Percentiles rank a stretch among this genome's conserved stretches.
phyloP scores from a whole-genome alignment of 2,329 filamentous ascomycete genomes.

The Elsinoe batatas region DNA sequence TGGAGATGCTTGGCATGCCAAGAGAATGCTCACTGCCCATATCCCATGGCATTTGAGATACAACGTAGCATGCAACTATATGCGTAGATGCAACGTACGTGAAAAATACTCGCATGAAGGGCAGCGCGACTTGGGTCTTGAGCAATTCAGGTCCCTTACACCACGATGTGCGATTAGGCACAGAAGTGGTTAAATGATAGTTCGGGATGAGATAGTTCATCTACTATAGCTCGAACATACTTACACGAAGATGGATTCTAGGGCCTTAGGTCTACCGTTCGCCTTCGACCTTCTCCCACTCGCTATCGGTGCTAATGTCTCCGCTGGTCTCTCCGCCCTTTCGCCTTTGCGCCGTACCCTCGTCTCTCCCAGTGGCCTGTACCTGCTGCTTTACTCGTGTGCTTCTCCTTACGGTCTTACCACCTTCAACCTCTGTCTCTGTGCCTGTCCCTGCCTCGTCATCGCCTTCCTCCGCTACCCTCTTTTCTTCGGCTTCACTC shows the following conservation, averaged over 20 bases:
- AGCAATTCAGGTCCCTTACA: not conserved
- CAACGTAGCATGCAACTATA: too few relatives aligned
- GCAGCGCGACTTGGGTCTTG: too few relatives aligned
- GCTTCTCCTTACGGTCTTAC: constrained; percentile 15
- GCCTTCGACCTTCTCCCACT: constrained; percentile 93
- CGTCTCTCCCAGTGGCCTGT: not conserved
- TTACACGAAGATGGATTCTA: not conserved
- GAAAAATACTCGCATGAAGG: too few relatives aligned
- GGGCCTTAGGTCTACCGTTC: constrained; percentile 27
- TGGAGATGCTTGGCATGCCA: constrained; percentile 9
- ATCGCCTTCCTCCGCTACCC: constrained; percentile 23
- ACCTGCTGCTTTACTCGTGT: constrained; percentile 7
- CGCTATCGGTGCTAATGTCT: constrained; percentile 66
- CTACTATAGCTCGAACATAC: not conserved
- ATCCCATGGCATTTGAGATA: too few relatives aligned
- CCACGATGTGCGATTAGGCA: not conserved
- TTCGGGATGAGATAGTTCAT: not conserved
- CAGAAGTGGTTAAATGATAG: not conserved
- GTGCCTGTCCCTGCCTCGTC: constrained; percentile 40
- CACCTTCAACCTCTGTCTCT: constrained; percentile 27
- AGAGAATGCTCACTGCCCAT: not conserved
- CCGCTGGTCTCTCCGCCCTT: constrained; percentile 22
- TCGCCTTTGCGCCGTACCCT: constrained; percentile 10
- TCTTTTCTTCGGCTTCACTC: constrained; percentile 28
- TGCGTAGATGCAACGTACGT: too few relatives aligned